Evolutionary conservation across 495 filamentous ascomycete genomes (phyloP).

Genomic region (Talaromyces wortmannii): DNA sequence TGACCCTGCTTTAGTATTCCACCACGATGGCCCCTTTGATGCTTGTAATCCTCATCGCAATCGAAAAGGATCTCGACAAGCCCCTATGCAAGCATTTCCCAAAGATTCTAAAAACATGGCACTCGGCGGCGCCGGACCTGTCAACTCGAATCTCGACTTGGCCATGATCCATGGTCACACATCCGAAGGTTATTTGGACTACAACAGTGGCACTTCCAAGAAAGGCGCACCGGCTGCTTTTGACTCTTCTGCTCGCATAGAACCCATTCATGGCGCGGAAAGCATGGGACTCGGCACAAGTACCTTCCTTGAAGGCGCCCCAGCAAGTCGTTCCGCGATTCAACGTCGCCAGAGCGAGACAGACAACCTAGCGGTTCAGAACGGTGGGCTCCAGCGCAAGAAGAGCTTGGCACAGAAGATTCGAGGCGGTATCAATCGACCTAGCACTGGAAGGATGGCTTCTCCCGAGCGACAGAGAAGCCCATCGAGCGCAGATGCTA

Average conservation of each 20-base stretch:
- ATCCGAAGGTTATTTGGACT: slow-evolving; percentile 84
- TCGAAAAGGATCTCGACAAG: slow-evolving; percentile 69
- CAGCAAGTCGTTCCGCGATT: slow-evolving; percentile 78
- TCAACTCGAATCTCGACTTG: slow-evolving; percentile 77
- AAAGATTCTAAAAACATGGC: slow-evolving; percentile 86
- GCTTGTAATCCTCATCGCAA: slow-evolving; percentile 96
- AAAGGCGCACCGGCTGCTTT: slow-evolving; percentile 36
- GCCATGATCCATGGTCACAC: slow-evolving; percentile 73
- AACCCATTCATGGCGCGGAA: slow-evolving; percentile 76
- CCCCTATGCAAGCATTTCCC: slow-evolving; percentile 96
- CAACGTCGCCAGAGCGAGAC: slow-evolving; percentile 65
- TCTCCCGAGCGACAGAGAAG: slow-evolving; percentile 41
- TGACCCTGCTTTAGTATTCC: slow-evolving; percentile 63
- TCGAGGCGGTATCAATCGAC: slow-evolving; percentile 51
- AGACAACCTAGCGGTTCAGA: slow-evolving; percentile 33
- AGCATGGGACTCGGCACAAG: slow-evolving; percentile 84
- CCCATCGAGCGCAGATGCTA: slow-evolving; percentile 21
- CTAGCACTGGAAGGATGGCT: slow-evolving; percentile 43
- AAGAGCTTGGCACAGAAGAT: slow-evolving; percentile 89
- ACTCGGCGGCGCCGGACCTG: slow-evolving; percentile 79
- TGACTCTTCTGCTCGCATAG: slow-evolving; percentile 51
- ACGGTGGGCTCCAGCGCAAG: slow-evolving; percentile 73
- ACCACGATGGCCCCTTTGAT: slow-evolving; percentile 98
- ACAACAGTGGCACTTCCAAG: slow-evolving; percentile 31
- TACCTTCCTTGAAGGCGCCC: slow-evolving; percentile 93